These are phyloP conservation scores for Penicillium sumatraense DNA, from an alignment of 2,329 filamentous ascomycete species.

Conservation along the genomic window DNA sequence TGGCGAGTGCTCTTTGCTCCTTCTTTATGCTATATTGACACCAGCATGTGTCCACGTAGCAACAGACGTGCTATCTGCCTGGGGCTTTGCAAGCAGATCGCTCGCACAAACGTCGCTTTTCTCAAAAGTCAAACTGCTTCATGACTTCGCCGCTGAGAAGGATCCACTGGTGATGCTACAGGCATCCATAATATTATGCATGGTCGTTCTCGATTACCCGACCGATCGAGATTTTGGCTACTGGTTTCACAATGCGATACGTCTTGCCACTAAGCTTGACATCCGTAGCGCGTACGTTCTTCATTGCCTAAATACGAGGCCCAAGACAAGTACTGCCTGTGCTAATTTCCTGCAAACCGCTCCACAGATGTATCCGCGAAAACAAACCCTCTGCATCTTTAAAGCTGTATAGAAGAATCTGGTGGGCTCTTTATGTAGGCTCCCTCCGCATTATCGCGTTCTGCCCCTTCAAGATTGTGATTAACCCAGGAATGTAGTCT, in stretches of 20 bases:
- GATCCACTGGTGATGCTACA: conserved; percentile 1
- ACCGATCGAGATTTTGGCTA: conserved; percentile 6
- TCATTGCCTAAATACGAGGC: not conserved
- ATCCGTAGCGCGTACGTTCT: not conserved
- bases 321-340: not conserved
- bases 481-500: not conserved
- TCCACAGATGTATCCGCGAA: not conserved
- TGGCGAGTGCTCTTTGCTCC: not conserved
- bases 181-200: conserved; percentile 1
- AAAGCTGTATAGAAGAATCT: conserved; percentile 1
- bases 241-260: conserved; percentile 6
- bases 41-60: not conserved
- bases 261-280: conserved; percentile 7
- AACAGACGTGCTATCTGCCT: conserved; percentile 1
- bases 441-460: not conserved
- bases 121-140: conserved; percentile 3
- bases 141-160: conserved; percentile 1
- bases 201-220: conserved; percentile 4
- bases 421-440: conserved; percentile 4
- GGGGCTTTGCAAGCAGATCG: conserved; percentile 1
- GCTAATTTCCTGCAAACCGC: not conserved
- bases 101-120: not conserved
- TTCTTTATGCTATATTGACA: not conserved
- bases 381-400: not conserved
- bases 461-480: not conserved